Percentiles rank a stretch among this genome's conserved stretches.
Conservation (phyloP, 805 yeast genomes). For the Suhomyces pyralidae region DNA sequence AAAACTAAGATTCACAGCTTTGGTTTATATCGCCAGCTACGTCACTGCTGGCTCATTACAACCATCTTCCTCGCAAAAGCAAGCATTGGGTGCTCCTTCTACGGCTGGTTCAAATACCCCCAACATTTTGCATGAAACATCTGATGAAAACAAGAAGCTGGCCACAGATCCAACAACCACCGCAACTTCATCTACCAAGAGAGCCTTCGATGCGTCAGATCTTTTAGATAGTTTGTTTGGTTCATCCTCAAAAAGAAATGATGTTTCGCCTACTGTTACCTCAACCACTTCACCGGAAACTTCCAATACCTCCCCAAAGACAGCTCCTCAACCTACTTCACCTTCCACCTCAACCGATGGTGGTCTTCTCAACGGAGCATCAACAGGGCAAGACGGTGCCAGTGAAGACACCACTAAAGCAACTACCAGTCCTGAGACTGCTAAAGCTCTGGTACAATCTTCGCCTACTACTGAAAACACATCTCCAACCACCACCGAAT, state of each 20-base stretch:
- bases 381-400: not conserved
- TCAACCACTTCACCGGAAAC: not conserved
- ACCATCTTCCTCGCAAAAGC: not conserved
- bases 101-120: not conserved
- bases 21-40: slow-evolving; percentile 1
- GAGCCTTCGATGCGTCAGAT: not conserved
- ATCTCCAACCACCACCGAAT: not conserved
- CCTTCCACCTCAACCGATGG: not conserved
- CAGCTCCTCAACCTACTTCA: not conserved
- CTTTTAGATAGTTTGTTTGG: not conserved
- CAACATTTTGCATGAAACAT: not conserved
- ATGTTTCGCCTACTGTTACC: not conserved
- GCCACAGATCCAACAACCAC: not conserved
- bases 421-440: not conserved
- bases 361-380: not conserved
- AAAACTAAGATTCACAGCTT: slow-evolving; percentile 8
- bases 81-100: not conserved
- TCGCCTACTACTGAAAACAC: not conserved
- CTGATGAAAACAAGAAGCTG: not conserved
- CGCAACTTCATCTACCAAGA: not conserved
- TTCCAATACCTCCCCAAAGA: not conserved
- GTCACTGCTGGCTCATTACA: slow-evolving; percentile 1
- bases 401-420: not conserved
- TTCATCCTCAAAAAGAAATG: not conserved
- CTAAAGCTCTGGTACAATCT: not conserved